Evolutionary conservation across 31 red algal species (phyloP).

Genomic region (Asparagopsis taxiformis): DNA sequence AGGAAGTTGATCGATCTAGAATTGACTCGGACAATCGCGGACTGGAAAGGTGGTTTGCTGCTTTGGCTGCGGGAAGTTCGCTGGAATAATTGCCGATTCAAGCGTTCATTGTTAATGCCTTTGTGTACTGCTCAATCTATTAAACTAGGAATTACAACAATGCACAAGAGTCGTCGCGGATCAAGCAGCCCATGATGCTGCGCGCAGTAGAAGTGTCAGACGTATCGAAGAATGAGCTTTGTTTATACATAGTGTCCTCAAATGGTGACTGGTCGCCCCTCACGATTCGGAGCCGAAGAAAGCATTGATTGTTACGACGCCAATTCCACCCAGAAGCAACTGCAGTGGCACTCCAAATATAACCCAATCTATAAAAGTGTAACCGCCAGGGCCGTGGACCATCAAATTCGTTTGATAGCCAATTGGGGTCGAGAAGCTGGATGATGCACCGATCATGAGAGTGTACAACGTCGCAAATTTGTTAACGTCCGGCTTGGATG

Average conservation of each 20-base stretch:
- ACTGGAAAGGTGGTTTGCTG: not conserved
- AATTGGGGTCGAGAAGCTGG: conserved; percentile 86
- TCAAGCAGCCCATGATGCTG: no score
- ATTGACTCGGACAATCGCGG: not conserved
- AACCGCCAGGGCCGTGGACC: conserved; percentile 89
- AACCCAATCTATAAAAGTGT: conserved; percentile 80
- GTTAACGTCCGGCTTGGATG: conserved; percentile 1
- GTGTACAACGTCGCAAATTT: conserved; percentile 67
- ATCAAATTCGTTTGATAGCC: conserved; percentile 93
- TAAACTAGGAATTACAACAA: no score
- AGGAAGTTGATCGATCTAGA: not conserved
- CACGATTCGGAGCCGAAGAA: no score
- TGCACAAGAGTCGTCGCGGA: no score
- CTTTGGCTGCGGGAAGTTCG: not conserved
- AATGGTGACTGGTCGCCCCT: no score
- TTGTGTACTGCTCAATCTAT: no score
- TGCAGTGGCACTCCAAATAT: conserved; percentile 86
- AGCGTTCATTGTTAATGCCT: conserved; percentile 46
- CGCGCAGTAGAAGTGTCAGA: no score
- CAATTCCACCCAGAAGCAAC: conserved; percentile 53
- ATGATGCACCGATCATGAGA: conserved; percentile 84
- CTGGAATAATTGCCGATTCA: conserved; percentile 6
- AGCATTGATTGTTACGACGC: conserved; percentile 43
- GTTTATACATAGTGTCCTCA: no score
- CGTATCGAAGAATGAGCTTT: no score